Evolutionary conservation across 2,329 filamentous ascomycete species (phyloP).

Genomic region (Trichoderma atroviride): DNA sequence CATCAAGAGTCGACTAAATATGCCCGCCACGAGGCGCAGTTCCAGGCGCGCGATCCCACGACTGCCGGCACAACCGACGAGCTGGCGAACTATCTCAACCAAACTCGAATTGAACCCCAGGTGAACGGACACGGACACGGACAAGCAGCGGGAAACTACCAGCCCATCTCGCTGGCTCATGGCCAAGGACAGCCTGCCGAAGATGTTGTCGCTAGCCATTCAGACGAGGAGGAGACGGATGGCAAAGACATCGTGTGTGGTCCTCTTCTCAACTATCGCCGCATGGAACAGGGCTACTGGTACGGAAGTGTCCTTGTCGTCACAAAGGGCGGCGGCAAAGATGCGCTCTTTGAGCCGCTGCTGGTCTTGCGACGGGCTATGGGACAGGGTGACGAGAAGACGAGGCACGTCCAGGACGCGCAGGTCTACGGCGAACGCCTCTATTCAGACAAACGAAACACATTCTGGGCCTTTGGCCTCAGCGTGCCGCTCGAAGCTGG

Average conservation of each 20-base stretch:
- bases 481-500: slow-evolving; percentile 70
- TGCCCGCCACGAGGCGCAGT: slow-evolving; percentile 49
- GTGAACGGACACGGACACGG: slow-evolving; percentile 33
- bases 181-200: slow-evolving; percentile 32
- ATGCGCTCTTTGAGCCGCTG: slow-evolving; percentile 60
- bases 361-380: slow-evolving; percentile 56
- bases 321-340: slow-evolving; percentile 68
- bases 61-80: slow-evolving; percentile 50
- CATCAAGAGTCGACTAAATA: slow-evolving; percentile 65
- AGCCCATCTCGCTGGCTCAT: slow-evolving; percentile 54
- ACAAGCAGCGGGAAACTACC: slow-evolving; percentile 43
- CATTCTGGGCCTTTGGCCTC: slow-evolving; percentile 92
- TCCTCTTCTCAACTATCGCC: slow-evolving; percentile 76
- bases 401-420: slow-evolving; percentile 48
- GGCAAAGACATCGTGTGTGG: slow-evolving; percentile 68
- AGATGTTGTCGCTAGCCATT: slow-evolving; percentile 11
- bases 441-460: slow-evolving; percentile 68
- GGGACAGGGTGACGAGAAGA: slow-evolving; percentile 33
- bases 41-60: slow-evolving; percentile 34
- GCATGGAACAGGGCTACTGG: slow-evolving; percentile 74
- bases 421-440: slow-evolving; percentile 52
- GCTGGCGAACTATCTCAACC: slow-evolving; percentile 60
- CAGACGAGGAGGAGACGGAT: slow-evolving; percentile 40
- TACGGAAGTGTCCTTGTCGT: slow-evolving; percentile 85
- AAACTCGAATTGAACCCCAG: slow-evolving; percentile 52